A percentile compares a stretch with the other conserved stretches of the same genome.
Evolutionary conservation across 2,329 filamentous ascomycete species (phyloP).

Genomic region (Aureobasidium sp.): DNA sequence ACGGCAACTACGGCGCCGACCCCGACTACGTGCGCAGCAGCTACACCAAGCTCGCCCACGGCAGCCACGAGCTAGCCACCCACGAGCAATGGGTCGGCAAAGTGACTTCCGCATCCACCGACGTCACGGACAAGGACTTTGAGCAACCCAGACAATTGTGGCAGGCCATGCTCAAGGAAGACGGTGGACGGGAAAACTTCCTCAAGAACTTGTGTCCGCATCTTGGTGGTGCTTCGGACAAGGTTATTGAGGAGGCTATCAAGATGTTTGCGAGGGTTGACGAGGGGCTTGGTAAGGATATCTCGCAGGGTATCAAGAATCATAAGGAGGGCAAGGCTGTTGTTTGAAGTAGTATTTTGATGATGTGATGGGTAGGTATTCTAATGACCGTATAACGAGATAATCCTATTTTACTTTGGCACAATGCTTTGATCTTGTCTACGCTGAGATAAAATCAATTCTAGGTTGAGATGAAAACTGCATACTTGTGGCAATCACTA

Average conservation of each 20-base stretch:
- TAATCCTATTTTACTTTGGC: no score
- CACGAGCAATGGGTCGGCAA: constrained; percentile 23
- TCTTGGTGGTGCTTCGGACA: background rate
- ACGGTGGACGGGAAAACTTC: constrained; percentile 25
- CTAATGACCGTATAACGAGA: background rate
- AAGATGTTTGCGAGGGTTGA: constrained; percentile 10
- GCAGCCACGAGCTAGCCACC: constrained; percentile 17
- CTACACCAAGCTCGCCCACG: constrained; percentile 14
- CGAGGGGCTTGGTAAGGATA: constrained; percentile 6
- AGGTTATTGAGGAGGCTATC: background rate
- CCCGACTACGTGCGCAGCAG: constrained; percentile 38
- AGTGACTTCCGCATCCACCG: constrained; percentile 22
- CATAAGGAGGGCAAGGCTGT: constrained; percentile 1
- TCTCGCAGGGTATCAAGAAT: constrained; percentile 9
- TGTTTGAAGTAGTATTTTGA: background rate
- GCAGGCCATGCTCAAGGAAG: constrained; percentile 29
- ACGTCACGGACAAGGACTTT: constrained; percentile 44
- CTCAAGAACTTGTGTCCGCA: constrained; percentile 23
- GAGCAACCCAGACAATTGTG: constrained; percentile 45
- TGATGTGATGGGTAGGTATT: background rate
- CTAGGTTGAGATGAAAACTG: no score
- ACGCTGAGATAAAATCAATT: no score
- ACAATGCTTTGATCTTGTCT: no score
- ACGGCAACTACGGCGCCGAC: constrained; percentile 41
- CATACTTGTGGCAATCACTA: no score